phyloP scores from a whole-genome alignment of 768 basidiomycete genomes.

The Boletus patriciae region DNA sequence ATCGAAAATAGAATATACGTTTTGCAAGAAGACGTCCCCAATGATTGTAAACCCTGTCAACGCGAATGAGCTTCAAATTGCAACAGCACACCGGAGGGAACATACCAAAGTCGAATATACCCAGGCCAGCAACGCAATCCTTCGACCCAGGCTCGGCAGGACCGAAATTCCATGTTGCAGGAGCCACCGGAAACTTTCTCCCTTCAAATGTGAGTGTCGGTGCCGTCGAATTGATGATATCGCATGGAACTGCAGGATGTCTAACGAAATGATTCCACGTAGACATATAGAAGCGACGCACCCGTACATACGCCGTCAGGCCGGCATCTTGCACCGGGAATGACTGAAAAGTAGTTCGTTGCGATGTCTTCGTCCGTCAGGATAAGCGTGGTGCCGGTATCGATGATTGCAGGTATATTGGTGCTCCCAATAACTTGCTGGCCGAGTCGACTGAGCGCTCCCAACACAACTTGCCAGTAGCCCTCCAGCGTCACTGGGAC shows the following conservation, averaged over 20 bases:
- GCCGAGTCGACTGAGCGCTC: slow-evolving; percentile 7
- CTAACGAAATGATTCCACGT: neutral
- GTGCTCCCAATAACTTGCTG: neutral
- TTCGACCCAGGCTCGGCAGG: slow-evolving; percentile 10
- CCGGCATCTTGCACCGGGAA: slow-evolving; percentile 22
- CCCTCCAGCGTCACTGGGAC: slow-evolving; percentile 26
- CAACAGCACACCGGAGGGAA: neutral
- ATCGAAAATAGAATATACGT: slow-evolving; percentile 30
- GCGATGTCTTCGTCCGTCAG: slow-evolving; percentile 20
- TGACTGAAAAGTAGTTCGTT: slow-evolving; percentile 20
- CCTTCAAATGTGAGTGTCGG: slow-evolving; percentile 37
- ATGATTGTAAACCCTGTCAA: slow-evolving; percentile 21
- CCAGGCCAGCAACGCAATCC: slow-evolving; percentile 35
- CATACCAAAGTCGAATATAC: slow-evolving; percentile 9
- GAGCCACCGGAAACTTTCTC: slow-evolving; percentile 33
- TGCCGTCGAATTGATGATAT: slow-evolving; percentile 16
- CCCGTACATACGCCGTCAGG: slow-evolving; percentile 33
- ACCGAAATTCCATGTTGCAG: slow-evolving; percentile 42
- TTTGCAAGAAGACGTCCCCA: slow-evolving; percentile 30
- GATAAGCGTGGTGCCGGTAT: slow-evolving; percentile 32
- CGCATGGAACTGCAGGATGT: slow-evolving; percentile 17
- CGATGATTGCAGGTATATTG: slow-evolving; percentile 29
- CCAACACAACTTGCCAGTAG: slow-evolving; percentile 39
- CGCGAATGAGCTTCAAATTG: neutral
- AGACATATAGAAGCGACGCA: slow-evolving; percentile 2